These are phyloP conservation scores for Pterocarpus macrocarpus DNA, from an alignment of 306 rosid genomes.

Conservation along the genomic window DNA sequence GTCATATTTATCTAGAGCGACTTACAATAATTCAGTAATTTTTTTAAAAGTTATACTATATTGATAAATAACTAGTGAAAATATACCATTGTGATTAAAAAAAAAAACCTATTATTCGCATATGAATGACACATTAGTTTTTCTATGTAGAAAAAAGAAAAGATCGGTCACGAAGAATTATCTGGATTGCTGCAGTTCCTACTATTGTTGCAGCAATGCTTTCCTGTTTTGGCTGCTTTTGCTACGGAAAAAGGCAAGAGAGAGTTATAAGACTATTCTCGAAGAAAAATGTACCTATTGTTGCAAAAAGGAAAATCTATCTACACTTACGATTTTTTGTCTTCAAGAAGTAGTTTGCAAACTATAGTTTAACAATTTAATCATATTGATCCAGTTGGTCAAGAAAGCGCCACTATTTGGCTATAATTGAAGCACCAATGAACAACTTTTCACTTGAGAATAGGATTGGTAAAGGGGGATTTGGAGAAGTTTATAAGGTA, in stretches of 20 bases:
- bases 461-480: slow-evolving; percentile 13
- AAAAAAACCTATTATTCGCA: no score
- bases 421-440: slow-evolving; percentile 3
- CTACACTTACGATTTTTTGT: neutral
- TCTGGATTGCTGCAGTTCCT: neutral
- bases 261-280: neutral
- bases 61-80: no score
- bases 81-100: no score
- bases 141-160: slow-evolving; percentile 8
- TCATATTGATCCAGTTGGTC: slow-evolving; percentile 1
- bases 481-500: slow-evolving; percentile 30
- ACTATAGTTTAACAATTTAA: neutral
- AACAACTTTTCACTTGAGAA: neutral
- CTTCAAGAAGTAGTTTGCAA: neutral
- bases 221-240: neutral
- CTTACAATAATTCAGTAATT: no score
- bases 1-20: no score
- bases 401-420: slow-evolving; percentile 4
- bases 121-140: neutral
- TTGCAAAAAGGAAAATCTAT: no score
- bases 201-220: neutral
- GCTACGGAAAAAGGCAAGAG: neutral
- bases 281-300: neutral
- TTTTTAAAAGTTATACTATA: no score
- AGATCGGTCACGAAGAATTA: neutral